A percentile compares a stretch with the other conserved stretches of the same genome.
Conservation (phyloP, 495 filamentous ascomycete genomes). For the Lepidopterella palustris region DNA sequence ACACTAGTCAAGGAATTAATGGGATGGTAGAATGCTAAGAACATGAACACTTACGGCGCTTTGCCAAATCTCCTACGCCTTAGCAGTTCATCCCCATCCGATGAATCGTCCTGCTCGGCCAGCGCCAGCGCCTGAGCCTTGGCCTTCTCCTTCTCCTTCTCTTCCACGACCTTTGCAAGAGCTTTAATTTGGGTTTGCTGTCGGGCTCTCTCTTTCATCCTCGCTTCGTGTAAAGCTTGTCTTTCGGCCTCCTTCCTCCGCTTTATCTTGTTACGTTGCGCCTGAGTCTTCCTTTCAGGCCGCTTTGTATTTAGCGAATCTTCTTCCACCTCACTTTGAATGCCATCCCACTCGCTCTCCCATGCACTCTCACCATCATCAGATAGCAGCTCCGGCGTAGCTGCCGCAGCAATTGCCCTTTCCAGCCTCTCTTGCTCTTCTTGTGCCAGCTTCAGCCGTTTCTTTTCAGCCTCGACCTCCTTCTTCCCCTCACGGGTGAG, state of each 20-base stretch:
- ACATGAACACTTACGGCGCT: conserved; percentile 44
- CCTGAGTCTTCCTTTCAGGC: conserved; percentile 74
- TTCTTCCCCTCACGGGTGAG: conserved; percentile 66
- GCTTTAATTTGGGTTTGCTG: conserved; percentile 50
- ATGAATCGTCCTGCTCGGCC: conserved; percentile 41
- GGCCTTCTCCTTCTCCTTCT: conserved; percentile 45
- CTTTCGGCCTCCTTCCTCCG: conserved; percentile 81
- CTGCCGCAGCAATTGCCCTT: conserved; percentile 32
- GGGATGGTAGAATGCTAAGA: neutral
- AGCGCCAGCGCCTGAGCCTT: conserved; percentile 31
- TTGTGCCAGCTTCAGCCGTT: conserved; percentile 61
- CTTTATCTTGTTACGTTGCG: conserved; percentile 79
- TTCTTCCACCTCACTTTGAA: conserved; percentile 41
- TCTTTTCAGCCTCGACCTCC: conserved; percentile 72
- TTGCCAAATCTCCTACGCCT: conserved; percentile 74
- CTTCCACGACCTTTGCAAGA: conserved; percentile 56
- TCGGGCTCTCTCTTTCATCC: conserved; percentile 60
- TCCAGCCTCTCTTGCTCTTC: conserved; percentile 52
- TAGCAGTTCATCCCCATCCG: conserved; percentile 53
- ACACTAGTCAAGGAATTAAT: conserved; percentile 41
- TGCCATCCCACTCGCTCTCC: conserved; percentile 62
- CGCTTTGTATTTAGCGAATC: conserved; percentile 60
- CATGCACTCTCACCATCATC: conserved; percentile 77
- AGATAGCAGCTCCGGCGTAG: conserved; percentile 49
- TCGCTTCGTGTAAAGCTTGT: conserved; percentile 62